These are phyloP conservation scores for Mycena chlorophos DNA, from an alignment of 768 basidiomycete species.

Conservation along the genomic window DNA sequence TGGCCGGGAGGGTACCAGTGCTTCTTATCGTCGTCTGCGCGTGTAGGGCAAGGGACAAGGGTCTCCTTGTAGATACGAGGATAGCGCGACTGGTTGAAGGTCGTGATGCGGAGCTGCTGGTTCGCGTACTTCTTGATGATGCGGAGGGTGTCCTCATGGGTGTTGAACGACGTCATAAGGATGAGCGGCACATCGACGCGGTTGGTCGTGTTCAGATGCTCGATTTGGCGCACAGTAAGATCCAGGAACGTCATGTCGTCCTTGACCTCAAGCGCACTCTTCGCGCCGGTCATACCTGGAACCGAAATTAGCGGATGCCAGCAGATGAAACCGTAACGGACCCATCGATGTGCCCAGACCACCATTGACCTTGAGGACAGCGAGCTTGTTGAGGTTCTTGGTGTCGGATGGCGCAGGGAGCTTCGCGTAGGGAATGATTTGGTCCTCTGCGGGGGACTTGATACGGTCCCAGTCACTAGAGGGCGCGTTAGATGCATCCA, in stretches of 20 bases:
- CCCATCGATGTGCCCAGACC: conserved; percentile 92
- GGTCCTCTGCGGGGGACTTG: conserved; percentile 81
- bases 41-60: conserved; percentile 79
- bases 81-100: conserved; percentile 93
- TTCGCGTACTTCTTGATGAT: conserved; percentile 97
- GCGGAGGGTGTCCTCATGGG: conserved; percentile 91
- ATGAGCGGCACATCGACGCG: conserved; percentile 93
- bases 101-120: conserved; percentile 90
- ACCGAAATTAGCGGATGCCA: conserved; percentile 7
- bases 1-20: conserved; percentile 98
- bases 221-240: conserved; percentile 90
- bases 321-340: conserved; percentile 30
- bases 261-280: conserved; percentile 93
- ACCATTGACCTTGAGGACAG: conserved; percentile 94
- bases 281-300: conserved; percentile 80
- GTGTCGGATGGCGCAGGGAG: conserved; percentile 61
- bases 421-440: conserved; percentile 79
- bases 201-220: conserved; percentile 86
- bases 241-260: conserved; percentile 98
- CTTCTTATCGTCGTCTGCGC: conserved; percentile 80
- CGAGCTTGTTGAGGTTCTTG: conserved; percentile 84
- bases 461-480: conserved; percentile 86
- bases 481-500: conserved; percentile 2
- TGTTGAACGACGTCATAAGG: conserved; percentile 99
- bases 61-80: conserved; percentile 91